Evolutionary conservation across 768 basidiomycete genomes (phyloP), one percentile per base, ranked within the genome.

Genomic region (Pholiota conissans): DNA sequence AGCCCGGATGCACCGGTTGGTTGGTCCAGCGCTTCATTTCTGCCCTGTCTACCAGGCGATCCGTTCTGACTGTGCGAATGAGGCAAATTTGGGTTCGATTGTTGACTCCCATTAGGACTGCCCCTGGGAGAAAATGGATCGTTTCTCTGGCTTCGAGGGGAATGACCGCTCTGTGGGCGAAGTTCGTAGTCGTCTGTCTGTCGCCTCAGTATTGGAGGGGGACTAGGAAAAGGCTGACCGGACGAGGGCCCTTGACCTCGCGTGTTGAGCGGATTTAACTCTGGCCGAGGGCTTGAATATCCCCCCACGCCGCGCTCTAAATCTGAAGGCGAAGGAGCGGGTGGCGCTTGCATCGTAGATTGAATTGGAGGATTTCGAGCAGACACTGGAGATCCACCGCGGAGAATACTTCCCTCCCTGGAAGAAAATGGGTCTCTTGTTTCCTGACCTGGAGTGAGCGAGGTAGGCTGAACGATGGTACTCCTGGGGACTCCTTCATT

Each of bases 111-210:
- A 32, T 32, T 32, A 27, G 53, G 53, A 13, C 53, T 54, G 24
- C 42, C 42, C 29, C 32, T 11, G 5, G 40, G 53, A 8, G 51
- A 35, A 54, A 52, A 40, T 4, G 29, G 26, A n/a, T 58, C 57
- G 13, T 13, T n/a, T 3, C 18, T n/a, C 9, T 50, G 49, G 16
- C 49, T 50, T 4, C 27, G 49, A 5, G 49, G 20, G 2, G 49
- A 50, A 30, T n/a, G 34, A 10, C 13, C 18, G 18, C 49, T 34
- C 18, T 30, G 49, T 3, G 49, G 49, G 5, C 49, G 32, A 16
- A 22, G 14, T 16, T 46, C 20, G 26, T 37, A 39, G 14, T 30
- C 54, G 30, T 32, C 27, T n/a, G 20, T 24, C 18, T n/a, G 42
- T 8, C 20, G 22, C 20, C 42, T n/a, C 20, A 45, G 7, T 26